Evolutionary conservation across 192 early-diverging fungal species (phyloP).

Genomic region (Coemansia sp.): DNA sequence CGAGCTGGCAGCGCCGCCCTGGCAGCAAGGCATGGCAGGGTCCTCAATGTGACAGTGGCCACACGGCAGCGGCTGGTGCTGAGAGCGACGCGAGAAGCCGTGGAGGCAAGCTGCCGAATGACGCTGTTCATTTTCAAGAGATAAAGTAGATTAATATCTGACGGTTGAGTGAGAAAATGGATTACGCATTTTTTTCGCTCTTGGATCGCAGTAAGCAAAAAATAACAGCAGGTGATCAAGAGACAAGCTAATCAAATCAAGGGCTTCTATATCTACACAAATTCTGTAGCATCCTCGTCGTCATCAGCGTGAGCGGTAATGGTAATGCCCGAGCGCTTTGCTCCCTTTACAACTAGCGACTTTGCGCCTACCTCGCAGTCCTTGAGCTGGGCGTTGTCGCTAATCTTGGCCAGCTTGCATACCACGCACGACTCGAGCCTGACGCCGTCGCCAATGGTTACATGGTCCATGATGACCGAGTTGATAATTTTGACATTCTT

Average conservation of each 20-base stretch:
- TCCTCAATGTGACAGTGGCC: not conserved
- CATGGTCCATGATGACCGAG: conserved; percentile 96
- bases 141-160: not conserved
- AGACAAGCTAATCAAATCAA: not conserved
- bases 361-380: conserved; percentile 71
- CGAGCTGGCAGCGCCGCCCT: conserved; percentile 12
- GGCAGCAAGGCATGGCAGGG: not conserved
- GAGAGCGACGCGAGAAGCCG: conserved; percentile 11
- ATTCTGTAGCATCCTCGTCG: conserved; percentile 26
- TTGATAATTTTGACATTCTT: conserved; percentile 94
- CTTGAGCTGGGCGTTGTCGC: conserved; percentile 72
- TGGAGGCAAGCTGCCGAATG: conserved; percentile 14
- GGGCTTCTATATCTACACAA: conserved; percentile 1
- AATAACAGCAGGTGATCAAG: not conserved
- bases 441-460: conserved; percentile 89
- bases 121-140: conserved; percentile 26
- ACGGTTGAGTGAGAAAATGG: not conserved
- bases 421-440: conserved; percentile 86
- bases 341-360: conserved; percentile 9
- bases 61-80: not conserved
- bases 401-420: conserved; percentile 76
- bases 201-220: not conserved
- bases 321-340: conserved; percentile 19
- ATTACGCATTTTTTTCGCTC: not conserved
- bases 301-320: conserved; percentile 21